A percentile compares a stretch with the other conserved stretches of the same genome.
Conservation (phyloP, 352 stramenopile species). For the Globisporangium irregulare region DNA sequence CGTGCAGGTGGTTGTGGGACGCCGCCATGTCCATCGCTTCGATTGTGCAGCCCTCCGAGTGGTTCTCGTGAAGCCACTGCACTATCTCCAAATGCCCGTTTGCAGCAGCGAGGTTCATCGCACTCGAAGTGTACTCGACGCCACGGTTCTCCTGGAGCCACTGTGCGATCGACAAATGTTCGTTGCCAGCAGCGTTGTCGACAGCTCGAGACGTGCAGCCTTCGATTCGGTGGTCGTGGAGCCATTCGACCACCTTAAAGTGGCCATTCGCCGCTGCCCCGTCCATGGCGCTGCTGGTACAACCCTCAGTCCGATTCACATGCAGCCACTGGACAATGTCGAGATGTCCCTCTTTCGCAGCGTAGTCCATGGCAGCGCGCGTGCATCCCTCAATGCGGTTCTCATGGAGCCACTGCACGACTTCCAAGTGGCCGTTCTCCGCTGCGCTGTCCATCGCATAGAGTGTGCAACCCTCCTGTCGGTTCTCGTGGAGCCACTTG, state of each 20-base stretch:
- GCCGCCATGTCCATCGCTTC: conserved; percentile 11
- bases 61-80: conserved; percentile 11
- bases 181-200: conserved; percentile 6
- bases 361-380: conserved; percentile 5
- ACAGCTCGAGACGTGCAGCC: conserved; percentile 9
- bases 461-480: conserved; percentile 16
- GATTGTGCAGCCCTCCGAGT: not conserved
- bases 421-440: not conserved
- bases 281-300: not conserved
- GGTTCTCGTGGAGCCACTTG: conserved; percentile 56
- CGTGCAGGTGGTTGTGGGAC: not conserved
- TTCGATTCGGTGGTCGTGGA: conserved; percentile 2
- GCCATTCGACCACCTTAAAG: not conserved
- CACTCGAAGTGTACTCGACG: not conserved
- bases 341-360: not conserved
- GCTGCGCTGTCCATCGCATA: conserved; percentile 13
- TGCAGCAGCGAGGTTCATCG: conserved; percentile 6
- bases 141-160: conserved; percentile 10
- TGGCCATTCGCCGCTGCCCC: not conserved
- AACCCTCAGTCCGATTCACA: not conserved
- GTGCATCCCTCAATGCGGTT: conserved; percentile 9
- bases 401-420: conserved; percentile 7
- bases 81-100: conserved; percentile 7
- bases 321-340: conserved; percentile 13
- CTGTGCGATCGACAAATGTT: not conserved